Conservation (phyloP, 352 stramenopile genomes). For the Phytopythium sindhum region DNA sequence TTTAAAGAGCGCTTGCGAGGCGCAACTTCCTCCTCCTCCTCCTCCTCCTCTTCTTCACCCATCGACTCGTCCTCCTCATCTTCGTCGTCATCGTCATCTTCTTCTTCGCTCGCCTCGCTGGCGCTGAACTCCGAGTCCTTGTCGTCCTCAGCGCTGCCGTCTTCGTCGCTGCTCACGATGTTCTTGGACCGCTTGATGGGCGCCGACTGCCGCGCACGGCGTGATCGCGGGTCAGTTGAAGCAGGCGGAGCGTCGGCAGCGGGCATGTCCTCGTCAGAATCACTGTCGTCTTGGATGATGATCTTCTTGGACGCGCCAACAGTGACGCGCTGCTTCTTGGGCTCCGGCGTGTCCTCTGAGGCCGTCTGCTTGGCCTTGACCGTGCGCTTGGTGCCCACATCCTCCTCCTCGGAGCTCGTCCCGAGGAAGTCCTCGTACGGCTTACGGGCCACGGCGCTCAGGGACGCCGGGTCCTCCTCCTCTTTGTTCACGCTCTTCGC, state of each 20-base stretch:
- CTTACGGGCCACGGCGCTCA: constrained; percentile 36
- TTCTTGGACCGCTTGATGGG: constrained; percentile 12
- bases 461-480: not conserved
- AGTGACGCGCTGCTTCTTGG: constrained; percentile 24
- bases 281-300: constrained; percentile 81
- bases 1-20: constrained; percentile 48
- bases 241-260: not conserved
- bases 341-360: constrained; percentile 22
- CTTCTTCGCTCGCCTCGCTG: constrained; percentile 32
- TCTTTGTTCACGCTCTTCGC: constrained; percentile 5
- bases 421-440: constrained; percentile 69
- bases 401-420: constrained; percentile 65
- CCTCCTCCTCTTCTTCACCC: constrained; percentile 37
- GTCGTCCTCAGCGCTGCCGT: constrained; percentile 39
- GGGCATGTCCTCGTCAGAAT: constrained; percentile 50
- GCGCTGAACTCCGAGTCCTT: constrained; percentile 56
- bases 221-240: constrained; percentile 5
- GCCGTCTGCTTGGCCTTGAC: constrained; percentile 11
- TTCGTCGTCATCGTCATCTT: constrained; percentile 47
- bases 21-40: constrained; percentile 30
- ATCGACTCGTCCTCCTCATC: constrained; percentile 28
- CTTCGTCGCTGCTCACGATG: constrained; percentile 38
- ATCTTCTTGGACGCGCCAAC: constrained; percentile 35
- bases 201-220: not conserved
- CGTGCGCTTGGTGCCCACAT: constrained; percentile 8